Conservation (phyloP, 805 yeast species). For the Wickerhamomyces queroliae region DNA sequence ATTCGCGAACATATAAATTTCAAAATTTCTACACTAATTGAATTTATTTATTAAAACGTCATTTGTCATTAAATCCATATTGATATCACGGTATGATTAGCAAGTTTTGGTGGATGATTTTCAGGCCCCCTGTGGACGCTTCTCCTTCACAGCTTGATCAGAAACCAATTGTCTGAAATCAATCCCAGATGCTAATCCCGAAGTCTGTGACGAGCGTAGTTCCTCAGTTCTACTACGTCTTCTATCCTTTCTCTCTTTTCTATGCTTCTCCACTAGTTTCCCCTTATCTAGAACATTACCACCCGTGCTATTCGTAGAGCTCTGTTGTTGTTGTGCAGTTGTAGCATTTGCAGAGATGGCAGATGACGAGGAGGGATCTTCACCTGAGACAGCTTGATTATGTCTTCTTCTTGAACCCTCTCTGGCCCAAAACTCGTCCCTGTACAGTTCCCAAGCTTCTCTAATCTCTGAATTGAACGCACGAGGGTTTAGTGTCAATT, state of each 20-base stretch:
- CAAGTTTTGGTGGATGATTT: background rate
- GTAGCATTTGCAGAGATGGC: background rate
- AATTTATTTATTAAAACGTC: too few relatives aligned
- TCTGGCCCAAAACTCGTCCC: constrained; percentile 90
- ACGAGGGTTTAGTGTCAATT: constrained; percentile 74
- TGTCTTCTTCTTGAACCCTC: constrained; percentile 64
- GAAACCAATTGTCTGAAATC: background rate
- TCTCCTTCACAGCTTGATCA: too few relatives aligned
- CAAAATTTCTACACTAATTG: background rate
- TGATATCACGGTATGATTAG: background rate
- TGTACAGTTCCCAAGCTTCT: constrained; percentile 91
- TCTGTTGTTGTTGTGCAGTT: background rate
- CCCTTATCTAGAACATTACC: constrained; percentile 21
- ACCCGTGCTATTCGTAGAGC: constrained; percentile 3
- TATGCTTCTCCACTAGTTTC: constrained; percentile 29
- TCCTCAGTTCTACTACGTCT: constrained; percentile 23
- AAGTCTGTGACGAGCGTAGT: background rate
- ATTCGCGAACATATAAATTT: background rate
- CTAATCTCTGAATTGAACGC: constrained; percentile 77
- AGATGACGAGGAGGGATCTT: too few relatives aligned
- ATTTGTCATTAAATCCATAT: background rate
- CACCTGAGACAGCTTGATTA: constrained; percentile 6
- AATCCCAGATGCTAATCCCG: background rate
- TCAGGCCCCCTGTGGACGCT: too few relatives aligned
- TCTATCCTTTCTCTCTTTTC: constrained; percentile 34